Evolutionary conservation across 225 moss, liverwort and hornwort species (phyloP).

Genomic region (Sphagnum tenellum): DNA sequence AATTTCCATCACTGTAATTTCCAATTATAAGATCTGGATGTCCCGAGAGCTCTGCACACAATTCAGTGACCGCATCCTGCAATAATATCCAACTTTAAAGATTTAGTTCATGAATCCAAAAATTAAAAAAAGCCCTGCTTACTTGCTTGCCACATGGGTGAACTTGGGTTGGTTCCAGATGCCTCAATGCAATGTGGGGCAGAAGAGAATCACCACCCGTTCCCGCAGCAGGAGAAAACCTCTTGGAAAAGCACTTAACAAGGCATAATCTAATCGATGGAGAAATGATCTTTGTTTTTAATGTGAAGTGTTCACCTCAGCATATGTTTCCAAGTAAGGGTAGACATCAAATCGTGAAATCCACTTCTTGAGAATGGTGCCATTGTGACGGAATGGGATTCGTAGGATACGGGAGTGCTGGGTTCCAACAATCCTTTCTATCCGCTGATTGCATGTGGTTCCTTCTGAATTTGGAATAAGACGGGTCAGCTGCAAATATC

Average conservation of each 20-base stretch:
- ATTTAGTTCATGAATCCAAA: too few species aligned
- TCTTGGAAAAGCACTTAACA: too few species aligned
- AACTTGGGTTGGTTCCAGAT: too few species aligned
- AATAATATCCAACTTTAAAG: too few species aligned
- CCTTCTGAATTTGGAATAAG: constrained; percentile 89
- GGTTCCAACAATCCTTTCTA: constrained; percentile 64
- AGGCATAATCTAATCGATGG: too few species aligned
- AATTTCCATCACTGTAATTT: constrained; percentile 90
- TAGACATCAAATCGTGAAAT: constrained; percentile 96
- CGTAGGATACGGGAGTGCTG: constrained; percentile 62
- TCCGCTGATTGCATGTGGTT: constrained; percentile 67
- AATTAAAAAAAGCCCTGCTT: too few species aligned
- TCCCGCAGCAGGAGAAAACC: too few species aligned
- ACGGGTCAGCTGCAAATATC: constrained; percentile 65
- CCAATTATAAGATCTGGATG: constrained; percentile 86
- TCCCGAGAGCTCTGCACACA: constrained; percentile 58
- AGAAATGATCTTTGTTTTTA: too few species aligned
- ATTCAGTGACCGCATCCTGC: constrained; percentile 67
- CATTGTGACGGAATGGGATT: constrained; percentile 73
- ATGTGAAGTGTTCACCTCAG: constrained; percentile 31
- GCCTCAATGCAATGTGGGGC: too few species aligned
- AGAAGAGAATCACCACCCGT: too few species aligned
- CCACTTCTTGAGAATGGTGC: constrained; percentile 70
- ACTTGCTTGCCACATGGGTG: too few species aligned
- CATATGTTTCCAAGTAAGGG: constrained; percentile 78